Evolutionary conservation across 2,329 filamentous ascomycete species (phyloP), one percentile per base, ranked within the genome.

Genomic region (Furcasterigmium furcatum): DNA sequence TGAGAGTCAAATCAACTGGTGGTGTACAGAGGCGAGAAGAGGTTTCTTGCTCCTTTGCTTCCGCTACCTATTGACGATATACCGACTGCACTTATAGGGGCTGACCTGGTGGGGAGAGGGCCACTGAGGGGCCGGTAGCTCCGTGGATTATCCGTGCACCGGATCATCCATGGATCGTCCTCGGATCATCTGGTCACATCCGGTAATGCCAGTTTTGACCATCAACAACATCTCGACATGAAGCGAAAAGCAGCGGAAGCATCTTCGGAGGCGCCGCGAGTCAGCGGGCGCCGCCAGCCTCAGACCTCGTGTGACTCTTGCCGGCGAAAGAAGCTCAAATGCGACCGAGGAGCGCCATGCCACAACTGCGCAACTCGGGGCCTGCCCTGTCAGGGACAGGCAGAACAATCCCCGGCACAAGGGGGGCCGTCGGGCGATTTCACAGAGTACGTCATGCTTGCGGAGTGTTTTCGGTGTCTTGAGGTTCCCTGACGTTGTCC

Each of bases 301-400:
- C 60, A 60, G 30, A 54, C 50, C 20, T 60, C 60, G n/a, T 64
- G 62, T 45, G 51, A 58, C 41, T 61, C 57, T 14, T 64, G 61
- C 44, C 56, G 62, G 12, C 49, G 39, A 21, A 63, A 60, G 46
- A 64, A 64, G 52, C 54, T 63, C 38, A 64, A 64, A 47, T 64
- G 62, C 43, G 59, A 62, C 46, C 53, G 59, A 14, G 47, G 35
- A 3, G 35, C 48, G 18, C 61, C 61, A 5, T 64, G 62, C 32
- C 53, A 52, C 10, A 61, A 53, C 39, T 64, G 62, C 38, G 44
- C 50, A 12, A 45, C 56, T 7, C 58, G 62, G 14, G 52, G 55
- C 1, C 43, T 59, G 20, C 20, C 48, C 9, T 64, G 62, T 43
- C 46, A 54, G 6, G 55, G 55, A 12, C 48, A 48, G 18, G 41